Conservation (phyloP, 805 yeast genomes). For the Isabelozyma gotoi region DNA sequence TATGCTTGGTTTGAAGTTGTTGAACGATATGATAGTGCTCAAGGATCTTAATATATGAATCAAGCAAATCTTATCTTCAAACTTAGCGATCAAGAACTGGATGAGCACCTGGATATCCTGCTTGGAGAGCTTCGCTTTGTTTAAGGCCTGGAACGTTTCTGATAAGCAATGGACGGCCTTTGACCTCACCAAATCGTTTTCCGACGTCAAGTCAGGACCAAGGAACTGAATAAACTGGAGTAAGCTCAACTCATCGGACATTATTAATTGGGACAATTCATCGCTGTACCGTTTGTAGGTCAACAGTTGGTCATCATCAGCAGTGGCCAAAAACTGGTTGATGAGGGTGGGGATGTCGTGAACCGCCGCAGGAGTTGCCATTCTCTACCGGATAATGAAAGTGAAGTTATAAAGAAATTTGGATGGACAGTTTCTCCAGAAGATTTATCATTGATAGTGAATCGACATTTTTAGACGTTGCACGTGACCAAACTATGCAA, state of each 20-base stretch:
- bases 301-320: slow-evolving; percentile 18
- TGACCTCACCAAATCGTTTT: slow-evolving; percentile 50
- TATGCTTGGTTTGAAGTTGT: slow-evolving; percentile 37
- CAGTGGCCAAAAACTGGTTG: slow-evolving; percentile 36
- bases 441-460: no score
- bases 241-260: slow-evolving; percentile 29
- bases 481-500: no score
- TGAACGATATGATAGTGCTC: slow-evolving; percentile 49
- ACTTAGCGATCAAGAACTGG: slow-evolving; percentile 62
- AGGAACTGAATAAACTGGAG: slow-evolving; percentile 55
- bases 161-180: slow-evolving; percentile 45
- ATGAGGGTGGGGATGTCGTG: slow-evolving; percentile 27
- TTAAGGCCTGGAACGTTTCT: slow-evolving; percentile 27
- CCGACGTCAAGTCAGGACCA: slow-evolving; percentile 64
- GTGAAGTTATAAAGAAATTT: background rate
- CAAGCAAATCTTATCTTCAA: slow-evolving; percentile 61
- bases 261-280: slow-evolving; percentile 23
- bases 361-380: no score
- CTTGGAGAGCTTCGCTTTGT: slow-evolving; percentile 25
- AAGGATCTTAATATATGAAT: slow-evolving; percentile 57
- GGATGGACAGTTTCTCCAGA: background rate
- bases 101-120: slow-evolving; percentile 51
- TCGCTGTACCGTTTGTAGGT: slow-evolving; percentile 14
- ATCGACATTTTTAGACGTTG: no score
- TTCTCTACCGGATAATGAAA: background rate